A percentile compares a stretch with the other conserved stretches of the same genome.
Evolutionary conservation across 768 basidiomycete genomes (phyloP).

Genomic region (Tulasnella sp.): DNA sequence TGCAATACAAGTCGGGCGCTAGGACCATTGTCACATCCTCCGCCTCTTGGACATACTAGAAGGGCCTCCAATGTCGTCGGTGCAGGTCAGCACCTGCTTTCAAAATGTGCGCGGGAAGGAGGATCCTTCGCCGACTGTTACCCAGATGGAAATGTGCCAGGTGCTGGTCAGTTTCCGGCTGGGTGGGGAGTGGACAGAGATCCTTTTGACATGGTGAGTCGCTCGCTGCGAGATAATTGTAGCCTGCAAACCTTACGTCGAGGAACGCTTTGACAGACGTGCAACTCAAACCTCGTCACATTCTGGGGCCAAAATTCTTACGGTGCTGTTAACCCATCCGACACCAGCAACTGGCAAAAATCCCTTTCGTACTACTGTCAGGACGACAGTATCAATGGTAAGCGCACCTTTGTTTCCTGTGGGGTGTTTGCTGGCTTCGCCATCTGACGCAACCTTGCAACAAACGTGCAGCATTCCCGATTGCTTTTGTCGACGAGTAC

Average conservation of each 20-base stretch:
- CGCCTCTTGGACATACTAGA: background rate
- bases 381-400: conserved; percentile 65
- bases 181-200: background rate
- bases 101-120: background rate
- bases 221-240: background rate
- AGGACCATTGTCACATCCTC: background rate
- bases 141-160: conserved; percentile 13
- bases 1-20: background rate
- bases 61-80: background rate
- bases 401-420: background rate
- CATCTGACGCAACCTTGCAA: background rate
- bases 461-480: conserved; percentile 42
- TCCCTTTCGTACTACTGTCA: conserved; percentile 63
- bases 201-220: background rate
- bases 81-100: background rate
- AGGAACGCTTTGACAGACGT: background rate
- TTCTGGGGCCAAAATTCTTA: conserved; percentile 79
- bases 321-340: conserved; percentile 50
- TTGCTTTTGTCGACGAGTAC: conserved; percentile 67
- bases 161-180: background rate
- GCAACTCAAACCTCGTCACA: conserved; percentile 26
- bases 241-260: background rate
- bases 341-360: conserved; percentile 58
- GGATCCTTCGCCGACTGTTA: background rate
- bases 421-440: background rate